A percentile compares a stretch with the other conserved stretches of the same genome.
These are phyloP conservation scores for Lactarius pseudohatsudake DNA, from an alignment of 768 basidiomycete species.

Conservation along the genomic window DNA sequence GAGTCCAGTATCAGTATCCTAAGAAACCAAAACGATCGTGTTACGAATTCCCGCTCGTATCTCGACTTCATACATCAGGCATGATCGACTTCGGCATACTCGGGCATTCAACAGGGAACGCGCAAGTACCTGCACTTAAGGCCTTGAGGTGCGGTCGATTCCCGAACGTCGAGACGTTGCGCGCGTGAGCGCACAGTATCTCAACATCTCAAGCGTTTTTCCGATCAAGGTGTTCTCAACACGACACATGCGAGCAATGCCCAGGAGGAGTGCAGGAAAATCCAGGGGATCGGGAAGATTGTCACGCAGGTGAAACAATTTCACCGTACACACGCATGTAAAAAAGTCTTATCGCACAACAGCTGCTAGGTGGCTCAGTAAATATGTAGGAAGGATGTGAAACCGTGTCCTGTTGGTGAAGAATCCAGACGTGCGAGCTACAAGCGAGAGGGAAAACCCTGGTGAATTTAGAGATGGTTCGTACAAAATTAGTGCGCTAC, in stretches of 20 bases:
- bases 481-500: constrained; percentile 27
- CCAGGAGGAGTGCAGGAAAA: constrained; percentile 27
- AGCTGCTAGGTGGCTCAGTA: constrained; percentile 18
- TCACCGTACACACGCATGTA: background rate
- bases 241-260: constrained; percentile 24
- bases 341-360: constrained; percentile 4
- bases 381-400: constrained; percentile 13
- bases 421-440: constrained; percentile 22
- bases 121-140: too few relatives aligned
- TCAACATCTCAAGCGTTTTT: constrained; percentile 25
- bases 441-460: constrained; percentile 19
- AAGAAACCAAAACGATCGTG: too few relatives aligned
- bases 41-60: too few relatives aligned
- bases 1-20: too few relatives aligned
- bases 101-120: too few relatives aligned
- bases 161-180: too few relatives aligned
- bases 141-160: too few relatives aligned
- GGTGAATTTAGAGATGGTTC: constrained; percentile 15
- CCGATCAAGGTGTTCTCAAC: constrained; percentile 26
- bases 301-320: constrained; percentile 26
- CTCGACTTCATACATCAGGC: too few relatives aligned
- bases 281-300: constrained; percentile 26
- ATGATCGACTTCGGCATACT: too few relatives aligned
- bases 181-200: too few relatives aligned
- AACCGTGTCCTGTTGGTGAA: constrained; percentile 7